Percentiles rank a stretch among this genome's conserved stretches.
Evolutionary conservation across 2,329 filamentous ascomycete species (phyloP).

Genomic region (Ceratocystis eucalypticola): DNA sequence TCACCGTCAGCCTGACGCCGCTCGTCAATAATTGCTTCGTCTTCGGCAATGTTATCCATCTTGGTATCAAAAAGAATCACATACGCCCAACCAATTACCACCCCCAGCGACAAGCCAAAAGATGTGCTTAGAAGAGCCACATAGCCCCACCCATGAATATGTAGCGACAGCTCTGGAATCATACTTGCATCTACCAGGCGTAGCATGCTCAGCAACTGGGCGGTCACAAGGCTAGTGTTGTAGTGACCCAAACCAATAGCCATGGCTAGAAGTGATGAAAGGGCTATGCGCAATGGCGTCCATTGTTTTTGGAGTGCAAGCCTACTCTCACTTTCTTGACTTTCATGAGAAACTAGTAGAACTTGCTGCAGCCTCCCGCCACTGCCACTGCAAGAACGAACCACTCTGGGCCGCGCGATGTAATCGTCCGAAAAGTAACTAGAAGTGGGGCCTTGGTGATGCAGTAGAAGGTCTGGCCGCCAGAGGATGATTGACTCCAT

Average conservation of each 20-base stretch:
- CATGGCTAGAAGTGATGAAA: constrained; percentile 4
- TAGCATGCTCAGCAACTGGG: constrained; percentile 11
- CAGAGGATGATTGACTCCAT: constrained; percentile 1
- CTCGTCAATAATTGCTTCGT: not conserved
- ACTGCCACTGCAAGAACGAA: not conserved
- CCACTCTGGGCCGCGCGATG: not conserved
- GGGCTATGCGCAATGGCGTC: not conserved
- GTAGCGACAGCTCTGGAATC: not conserved
- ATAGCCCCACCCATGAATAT: constrained; percentile 2
- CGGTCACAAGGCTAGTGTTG: constrained; percentile 8
- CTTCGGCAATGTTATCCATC: not conserved
- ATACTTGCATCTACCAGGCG: constrained; percentile 1
- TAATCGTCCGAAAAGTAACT: not conserved
- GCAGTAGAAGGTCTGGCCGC: not conserved
- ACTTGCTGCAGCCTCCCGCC: not conserved
- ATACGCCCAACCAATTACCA: constrained; percentile 2
- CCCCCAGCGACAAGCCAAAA: not conserved
- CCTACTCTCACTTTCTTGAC: not conserved
- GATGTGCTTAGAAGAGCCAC: constrained; percentile 7
- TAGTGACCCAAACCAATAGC: constrained; percentile 6
- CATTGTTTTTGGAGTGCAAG: not conserved
- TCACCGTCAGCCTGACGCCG: not conserved
- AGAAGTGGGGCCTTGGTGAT: not conserved
- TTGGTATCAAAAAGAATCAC: not conserved
- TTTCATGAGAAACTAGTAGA: not conserved